Percentiles rank a stretch among this genome's conserved stretches.
Evolutionary conservation across 139 green algal genomes (phyloP).

Genomic region (Closterium sp.): DNA sequence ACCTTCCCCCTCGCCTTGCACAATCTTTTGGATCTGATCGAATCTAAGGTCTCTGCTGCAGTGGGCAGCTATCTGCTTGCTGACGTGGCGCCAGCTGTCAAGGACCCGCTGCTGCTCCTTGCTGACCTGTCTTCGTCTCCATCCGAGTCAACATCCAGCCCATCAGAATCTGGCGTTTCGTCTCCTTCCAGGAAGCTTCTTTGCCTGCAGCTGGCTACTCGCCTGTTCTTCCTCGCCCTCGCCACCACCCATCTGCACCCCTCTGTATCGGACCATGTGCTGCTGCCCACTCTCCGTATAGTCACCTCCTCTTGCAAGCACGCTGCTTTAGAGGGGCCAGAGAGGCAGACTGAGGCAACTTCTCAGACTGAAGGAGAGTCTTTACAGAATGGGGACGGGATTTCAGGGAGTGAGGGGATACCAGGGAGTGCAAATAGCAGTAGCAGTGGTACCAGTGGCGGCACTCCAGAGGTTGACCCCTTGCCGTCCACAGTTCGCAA

Average conservation of each 20-base stretch:
- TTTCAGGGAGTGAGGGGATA: too few species aligned
- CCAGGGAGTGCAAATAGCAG: background rate
- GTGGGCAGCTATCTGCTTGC: background rate
- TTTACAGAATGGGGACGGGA: background rate
- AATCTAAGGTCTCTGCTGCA: background rate
- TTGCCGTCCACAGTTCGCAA: background rate
- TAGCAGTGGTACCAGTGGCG: background rate
- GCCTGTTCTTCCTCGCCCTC: background rate
- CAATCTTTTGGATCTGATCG: background rate
- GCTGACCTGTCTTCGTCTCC: background rate
- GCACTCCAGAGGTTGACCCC: background rate
- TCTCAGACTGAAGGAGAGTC: background rate
- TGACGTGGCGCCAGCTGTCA: background rate
- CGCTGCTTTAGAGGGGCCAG: background rate
- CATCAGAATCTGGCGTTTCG: background rate
- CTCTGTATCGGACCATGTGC: background rate
- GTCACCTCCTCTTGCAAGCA: background rate
- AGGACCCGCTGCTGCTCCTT: background rate
- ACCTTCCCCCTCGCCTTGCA: background rate
- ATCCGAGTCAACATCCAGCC: background rate
- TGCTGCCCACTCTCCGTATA: background rate
- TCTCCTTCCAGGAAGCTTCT: background rate
- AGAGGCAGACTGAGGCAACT: background rate
- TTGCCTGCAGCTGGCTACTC: background rate
- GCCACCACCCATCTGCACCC: background rate